These are phyloP conservation scores for Helotiales sp. DNA, from an alignment of 2,329 filamentous ascomycete species.

Conservation along the genomic window DNA sequence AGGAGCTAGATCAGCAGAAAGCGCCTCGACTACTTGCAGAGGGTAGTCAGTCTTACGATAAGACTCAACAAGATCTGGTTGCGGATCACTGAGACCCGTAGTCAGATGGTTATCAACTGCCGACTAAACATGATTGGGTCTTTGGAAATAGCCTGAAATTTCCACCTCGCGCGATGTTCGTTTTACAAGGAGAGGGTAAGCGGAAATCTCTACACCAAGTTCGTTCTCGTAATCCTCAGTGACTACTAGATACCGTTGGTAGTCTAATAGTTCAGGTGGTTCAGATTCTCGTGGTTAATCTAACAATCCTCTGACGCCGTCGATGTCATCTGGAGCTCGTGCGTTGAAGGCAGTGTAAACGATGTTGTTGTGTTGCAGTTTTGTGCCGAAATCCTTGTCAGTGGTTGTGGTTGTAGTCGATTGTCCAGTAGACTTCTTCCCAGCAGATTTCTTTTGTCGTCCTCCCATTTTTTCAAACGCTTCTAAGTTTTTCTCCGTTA, in stretches of 20 bases:
- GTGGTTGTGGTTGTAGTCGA: constrained; percentile 21
- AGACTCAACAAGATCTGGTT: constrained; percentile 21
- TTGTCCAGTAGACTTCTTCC: constrained; percentile 21
- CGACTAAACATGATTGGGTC: constrained; percentile 22
- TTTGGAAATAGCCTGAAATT: constrained; percentile 23
- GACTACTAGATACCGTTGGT: constrained; percentile 15
- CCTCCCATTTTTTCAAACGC: constrained; percentile 27
- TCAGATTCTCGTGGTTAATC: constrained; percentile 15
- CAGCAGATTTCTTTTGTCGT: constrained; percentile 23
- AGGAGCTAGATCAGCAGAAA: constrained; percentile 17
- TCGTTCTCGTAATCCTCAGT: constrained; percentile 17
- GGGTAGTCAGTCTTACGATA: constrained; percentile 20
- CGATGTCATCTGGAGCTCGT: constrained; percentile 19
- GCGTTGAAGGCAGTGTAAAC: constrained; percentile 17
- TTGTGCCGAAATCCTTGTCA: constrained; percentile 20
- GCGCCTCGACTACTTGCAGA: constrained; percentile 14
- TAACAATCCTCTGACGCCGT: constrained; percentile 10
- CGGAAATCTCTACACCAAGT: constrained; percentile 15
- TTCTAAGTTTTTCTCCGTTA: constrained; percentile 30
- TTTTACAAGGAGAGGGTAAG: constrained; percentile 22
- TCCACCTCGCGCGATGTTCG: constrained; percentile 9
- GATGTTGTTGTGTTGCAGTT: constrained; percentile 22
- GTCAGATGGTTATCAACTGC: constrained; percentile 21
- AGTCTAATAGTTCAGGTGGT: constrained; percentile 5
- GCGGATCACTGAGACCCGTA: constrained; percentile 9